phyloP scores from a whole-genome alignment of 768 basidiomycete genomes.

The Saitozyma podzolica region DNA sequence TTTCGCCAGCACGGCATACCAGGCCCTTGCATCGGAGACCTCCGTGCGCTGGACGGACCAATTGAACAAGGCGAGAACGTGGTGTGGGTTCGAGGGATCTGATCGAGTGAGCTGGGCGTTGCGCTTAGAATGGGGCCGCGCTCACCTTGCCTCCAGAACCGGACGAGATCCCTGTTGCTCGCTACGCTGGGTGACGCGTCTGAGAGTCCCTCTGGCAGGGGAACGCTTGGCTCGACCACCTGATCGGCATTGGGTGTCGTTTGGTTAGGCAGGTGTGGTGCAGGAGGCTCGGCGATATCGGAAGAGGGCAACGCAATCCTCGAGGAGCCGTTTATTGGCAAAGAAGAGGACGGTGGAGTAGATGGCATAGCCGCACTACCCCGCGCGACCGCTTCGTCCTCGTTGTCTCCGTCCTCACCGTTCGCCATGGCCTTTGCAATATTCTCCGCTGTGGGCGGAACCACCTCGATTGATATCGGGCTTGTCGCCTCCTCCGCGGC shows the following conservation, averaged over 20 bases:
- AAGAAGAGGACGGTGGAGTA: no score
- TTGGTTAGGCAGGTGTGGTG: no score
- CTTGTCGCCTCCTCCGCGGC: conserved; percentile 16
- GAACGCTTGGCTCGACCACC: neutral
- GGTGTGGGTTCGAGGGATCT: conserved; percentile 49
- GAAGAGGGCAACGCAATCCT: no score
- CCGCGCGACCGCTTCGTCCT: no score
- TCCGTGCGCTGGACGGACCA: conserved; percentile 75
- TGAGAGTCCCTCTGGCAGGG: conserved; percentile 41
- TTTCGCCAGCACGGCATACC: conserved; percentile 78
- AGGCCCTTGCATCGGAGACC: conserved; percentile 72
- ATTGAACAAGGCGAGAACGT: conserved; percentile 74
- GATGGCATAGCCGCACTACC: no score
- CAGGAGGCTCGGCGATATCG: no score
- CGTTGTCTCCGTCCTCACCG: no score
- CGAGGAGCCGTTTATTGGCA: no score
- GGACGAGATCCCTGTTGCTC: conserved; percentile 35
- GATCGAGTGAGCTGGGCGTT: conserved; percentile 1
- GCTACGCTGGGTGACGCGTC: conserved; percentile 39
- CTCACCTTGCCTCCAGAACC: conserved; percentile 41
- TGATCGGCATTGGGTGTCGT: neutral
- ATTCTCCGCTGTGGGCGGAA: neutral
- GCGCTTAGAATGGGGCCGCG: neutral
- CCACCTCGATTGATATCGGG: conserved; percentile 3
- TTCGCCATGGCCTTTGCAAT: no score